A percentile compares a stretch with the other conserved stretches of the same genome.
Evolutionary conservation across 2,329 filamentous ascomycete genomes (phyloP).

Genomic region (Orbilia quercus): DNA sequence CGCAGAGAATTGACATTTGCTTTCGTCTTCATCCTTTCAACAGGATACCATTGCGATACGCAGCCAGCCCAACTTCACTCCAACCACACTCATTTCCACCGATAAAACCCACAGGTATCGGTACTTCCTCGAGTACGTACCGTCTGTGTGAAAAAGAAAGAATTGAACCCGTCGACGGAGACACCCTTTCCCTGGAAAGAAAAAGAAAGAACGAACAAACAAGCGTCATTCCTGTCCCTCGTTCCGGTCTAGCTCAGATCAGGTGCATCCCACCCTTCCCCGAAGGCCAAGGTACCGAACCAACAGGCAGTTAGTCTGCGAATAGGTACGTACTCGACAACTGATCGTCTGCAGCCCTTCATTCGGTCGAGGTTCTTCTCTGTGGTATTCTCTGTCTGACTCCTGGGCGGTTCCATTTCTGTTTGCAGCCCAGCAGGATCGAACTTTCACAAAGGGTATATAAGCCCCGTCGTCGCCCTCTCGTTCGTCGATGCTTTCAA

Average conservation of each 20-base stretch:
- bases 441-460: constrained; percentile 27
- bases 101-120: constrained; percentile 5
- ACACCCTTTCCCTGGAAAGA: not conserved
- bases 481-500: constrained; percentile 24
- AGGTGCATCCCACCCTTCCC: constrained; percentile 24
- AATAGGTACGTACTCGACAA: not conserved
- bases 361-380: constrained; percentile 18
- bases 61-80: not conserved
- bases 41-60: constrained; percentile 1
- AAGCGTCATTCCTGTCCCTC: constrained; percentile 36
- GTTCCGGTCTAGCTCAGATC: constrained; percentile 27
- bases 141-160: not conserved
- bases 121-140: constrained; percentile 12
- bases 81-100: not conserved
- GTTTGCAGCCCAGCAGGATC: constrained; percentile 6
- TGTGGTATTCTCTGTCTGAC: constrained; percentile 9
- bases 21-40: constrained; percentile 10
- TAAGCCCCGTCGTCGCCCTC: constrained; percentile 31
- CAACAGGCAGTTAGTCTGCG: constrained; percentile 12
- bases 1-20: not conserved
- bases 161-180: not conserved
- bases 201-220: constrained; percentile 3
- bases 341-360: constrained; percentile 28
- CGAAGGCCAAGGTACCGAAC: constrained; percentile 25
- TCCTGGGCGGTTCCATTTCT: constrained; percentile 20